Base-by-base conservation (phyloP, 116 monocot species). In the Zostera marina region DNA sequence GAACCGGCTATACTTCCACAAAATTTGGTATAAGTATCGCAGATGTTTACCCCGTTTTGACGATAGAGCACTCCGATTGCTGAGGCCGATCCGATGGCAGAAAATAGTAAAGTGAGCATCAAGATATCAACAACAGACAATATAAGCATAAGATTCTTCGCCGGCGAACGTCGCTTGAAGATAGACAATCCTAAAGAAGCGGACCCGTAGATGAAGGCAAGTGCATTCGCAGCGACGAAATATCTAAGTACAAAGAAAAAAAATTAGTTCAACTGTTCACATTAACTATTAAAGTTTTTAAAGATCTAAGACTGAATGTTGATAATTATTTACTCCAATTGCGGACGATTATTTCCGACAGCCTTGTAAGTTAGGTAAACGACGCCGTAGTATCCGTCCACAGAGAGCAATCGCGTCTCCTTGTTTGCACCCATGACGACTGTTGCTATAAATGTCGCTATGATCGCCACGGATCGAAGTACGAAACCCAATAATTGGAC, bases 171-270 rank as follows among this genome's bases (percentile, higher is more conserved):
- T 7, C 9, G 56, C 25, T 43, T 67, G 1, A 54, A 11, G 38
- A 74, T 20, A 32, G 60, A 64, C 8, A 76, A 5, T 10, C 51
- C 74, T 0, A 70, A 54, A 0, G 78, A 68, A 14, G 44, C 22
- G 5, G 52, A 58, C 1, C 70, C 54, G 75, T 82, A 82, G 14
- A 63, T 19, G 47, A 63, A 70, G 0, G 56, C 69, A 10, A 82
- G 42, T 0, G 72, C 62, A 64, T 78, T 82, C 40, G 45, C 70
- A 7, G 63, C 56, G 7, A 82, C 52, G 66, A 74, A 74, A 68
- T 78, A 82, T 12, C 82, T 82, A 77, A 5, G 42, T 8, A 0
- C 5, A 44, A 2, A 12, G 22, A 22, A 52, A 46, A 23, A 20
- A 1, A 49, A 4, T 11, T 25, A 21, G 14, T 22, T 46, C 7